Evolutionary conservation across 192 early-diverging fungal genomes (phyloP), one percentile per base, ranked within the genome.

Genomic region (Spinellus fusiger): DNA sequence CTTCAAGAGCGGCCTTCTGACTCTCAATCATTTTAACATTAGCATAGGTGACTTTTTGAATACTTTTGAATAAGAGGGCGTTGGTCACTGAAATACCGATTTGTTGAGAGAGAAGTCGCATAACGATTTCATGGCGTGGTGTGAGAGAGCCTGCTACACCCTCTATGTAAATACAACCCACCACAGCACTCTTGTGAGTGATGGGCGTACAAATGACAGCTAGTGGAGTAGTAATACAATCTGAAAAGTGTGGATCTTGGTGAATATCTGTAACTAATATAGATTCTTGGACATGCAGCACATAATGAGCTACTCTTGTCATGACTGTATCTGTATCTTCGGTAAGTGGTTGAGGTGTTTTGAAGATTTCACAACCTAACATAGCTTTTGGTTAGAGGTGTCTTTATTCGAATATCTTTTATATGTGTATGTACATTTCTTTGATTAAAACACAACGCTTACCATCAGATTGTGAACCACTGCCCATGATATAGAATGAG

Each of bases 41-140:
- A 16, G 62, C 62, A 18, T 65, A 55, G 0, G 62, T 70, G 9
- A 64, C 68, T 50, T 64, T 64, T 65, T 70, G 69, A 2, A 79
- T 70, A 20, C 74, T 76, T 9, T 76, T 75, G 55, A 76, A 79
- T 26, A 79, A 32, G 12, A 76, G 28, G 8, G 74, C 77, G 34
- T 79, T 79, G 47, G 77, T 79, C 23, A 79, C 73, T 7, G 71
- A 72, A 49, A 79, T 76, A 9, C 77, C 77, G 16, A 79, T 49
- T 23, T 79, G 77, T 34, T 74, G 74, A 4, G 75, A 73, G 20
- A 79, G 44, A 20, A 76, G 48, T 32, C 73, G 73, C 52, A 79
- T 64, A 9, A 73, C 71, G n/a, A 68, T 46, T 56, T 60, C 62
- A 49, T 70, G 68, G 0, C 68, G 37, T 8, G 52, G 55, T 23